Percentiles rank a stretch among this genome's conserved stretches.
Evolutionary conservation across 495 filamentous ascomycete genomes (phyloP).

Genomic region (Talaromyces stipitatus): DNA sequence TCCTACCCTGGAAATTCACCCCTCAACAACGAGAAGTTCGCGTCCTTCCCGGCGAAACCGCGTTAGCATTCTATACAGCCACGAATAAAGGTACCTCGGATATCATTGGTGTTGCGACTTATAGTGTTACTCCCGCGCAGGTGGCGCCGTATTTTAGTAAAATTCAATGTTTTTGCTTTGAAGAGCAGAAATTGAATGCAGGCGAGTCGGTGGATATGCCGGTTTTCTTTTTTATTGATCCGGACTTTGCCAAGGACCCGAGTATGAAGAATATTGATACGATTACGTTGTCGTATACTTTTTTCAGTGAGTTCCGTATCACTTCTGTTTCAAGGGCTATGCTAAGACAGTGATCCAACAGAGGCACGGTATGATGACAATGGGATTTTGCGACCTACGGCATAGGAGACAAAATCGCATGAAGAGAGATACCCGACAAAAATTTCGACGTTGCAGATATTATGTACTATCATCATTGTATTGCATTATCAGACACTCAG

Average conservation of each 20-base stretch:
- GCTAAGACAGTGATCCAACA: slow-evolving; percentile 19
- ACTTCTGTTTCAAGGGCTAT: slow-evolving; percentile 11
- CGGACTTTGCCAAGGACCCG: slow-evolving; percentile 84
- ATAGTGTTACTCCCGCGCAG: slow-evolving; percentile 92
- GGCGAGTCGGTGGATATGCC: slow-evolving; percentile 99
- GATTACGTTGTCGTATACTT: slow-evolving; percentile 93
- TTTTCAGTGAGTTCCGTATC: slow-evolving; percentile 71
- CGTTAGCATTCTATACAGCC: slow-evolving; percentile 95
- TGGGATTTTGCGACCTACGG: slow-evolving; percentile 45
- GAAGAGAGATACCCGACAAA: neutral
- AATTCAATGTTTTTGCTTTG: slow-evolving; percentile 99
- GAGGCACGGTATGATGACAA: slow-evolving; percentile 85
- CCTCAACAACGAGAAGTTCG: slow-evolving; percentile 96
- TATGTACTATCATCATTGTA: slow-evolving; percentile 1
- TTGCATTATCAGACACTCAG: slow-evolving; percentile 6
- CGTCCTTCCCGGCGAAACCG: slow-evolving; percentile 92
- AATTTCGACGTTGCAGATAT: neutral
- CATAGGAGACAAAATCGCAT: neutral
- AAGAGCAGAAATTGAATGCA: slow-evolving; percentile 88
- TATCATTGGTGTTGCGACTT: slow-evolving; percentile 97
- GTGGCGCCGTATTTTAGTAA: slow-evolving; percentile 98
- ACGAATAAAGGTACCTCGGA: slow-evolving; percentile 82
- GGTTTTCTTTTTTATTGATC: slow-evolving; percentile 98
- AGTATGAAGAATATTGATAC: slow-evolving; percentile 91
- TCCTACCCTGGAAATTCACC: slow-evolving; percentile 94